A percentile compares a stretch with the other conserved stretches of the same genome.
These are phyloP conservation scores for Bacidia rubella DNA, from an alignment of 495 filamentous ascomycete species.

Conservation along the genomic window DNA sequence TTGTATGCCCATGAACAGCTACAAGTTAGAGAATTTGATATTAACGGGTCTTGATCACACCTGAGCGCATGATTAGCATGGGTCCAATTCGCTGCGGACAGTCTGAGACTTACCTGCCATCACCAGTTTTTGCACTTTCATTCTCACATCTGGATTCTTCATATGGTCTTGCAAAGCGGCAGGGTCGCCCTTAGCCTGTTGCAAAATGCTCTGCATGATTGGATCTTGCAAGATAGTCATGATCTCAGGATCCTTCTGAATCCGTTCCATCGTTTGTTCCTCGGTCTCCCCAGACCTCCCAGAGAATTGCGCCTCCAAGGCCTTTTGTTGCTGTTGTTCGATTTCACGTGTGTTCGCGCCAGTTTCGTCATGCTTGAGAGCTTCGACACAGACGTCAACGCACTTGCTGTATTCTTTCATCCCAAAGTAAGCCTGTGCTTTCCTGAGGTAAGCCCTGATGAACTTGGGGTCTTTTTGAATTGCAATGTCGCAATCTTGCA, in stretches of 20 bases:
- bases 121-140: constrained; percentile 83
- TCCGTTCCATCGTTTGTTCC: constrained; percentile 84
- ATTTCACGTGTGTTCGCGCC: constrained; percentile 77
- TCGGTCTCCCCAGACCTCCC: constrained; percentile 89
- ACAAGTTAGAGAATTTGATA: not conserved
- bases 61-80: not conserved
- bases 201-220: constrained; percentile 93
- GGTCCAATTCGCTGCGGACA: not conserved
- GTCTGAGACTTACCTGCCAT: constrained; percentile 46
- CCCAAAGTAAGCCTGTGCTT: constrained; percentile 81
- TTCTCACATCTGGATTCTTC: constrained; percentile 71
- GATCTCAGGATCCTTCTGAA: constrained; percentile 90
- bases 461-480: constrained; percentile 86
- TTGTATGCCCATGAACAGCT: not conserved
- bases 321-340: constrained; percentile 87
- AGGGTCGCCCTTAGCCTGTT: constrained; percentile 89
- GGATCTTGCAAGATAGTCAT: constrained; percentile 86
- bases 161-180: constrained; percentile 90
- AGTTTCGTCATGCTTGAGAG: constrained; percentile 58
- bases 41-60: constrained; percentile 51
- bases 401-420: constrained; percentile 97
- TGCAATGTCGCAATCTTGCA: constrained; percentile 84
- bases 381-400: constrained; percentile 76
- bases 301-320: constrained; percentile 76
- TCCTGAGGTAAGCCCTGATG: constrained; percentile 88